Percentiles rank a stretch among this genome's conserved stretches.
Conservation (phyloP, 2,329 filamentous ascomycete genomes). For the Pyrenochaeta sp. region DNA sequence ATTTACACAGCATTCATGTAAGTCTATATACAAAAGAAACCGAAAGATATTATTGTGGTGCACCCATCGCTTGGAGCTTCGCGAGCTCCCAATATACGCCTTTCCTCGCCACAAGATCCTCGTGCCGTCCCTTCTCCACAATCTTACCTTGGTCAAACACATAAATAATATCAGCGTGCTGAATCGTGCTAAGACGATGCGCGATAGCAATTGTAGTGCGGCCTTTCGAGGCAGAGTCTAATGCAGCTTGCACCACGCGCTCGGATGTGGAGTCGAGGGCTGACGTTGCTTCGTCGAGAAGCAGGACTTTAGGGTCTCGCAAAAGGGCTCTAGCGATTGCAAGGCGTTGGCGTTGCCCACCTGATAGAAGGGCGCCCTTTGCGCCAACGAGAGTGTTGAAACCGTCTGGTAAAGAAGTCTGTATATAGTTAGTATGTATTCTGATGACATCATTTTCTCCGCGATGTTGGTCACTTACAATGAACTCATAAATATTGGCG, state of each 20-base stretch:
- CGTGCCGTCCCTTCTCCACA: slow-evolving; percentile 87
- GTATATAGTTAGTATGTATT: slow-evolving; percentile 2
- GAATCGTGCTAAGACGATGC: slow-evolving; percentile 89
- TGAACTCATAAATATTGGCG: slow-evolving; percentile 50
- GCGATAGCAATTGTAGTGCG: slow-evolving; percentile 95
- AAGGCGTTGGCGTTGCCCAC: slow-evolving; percentile 94
- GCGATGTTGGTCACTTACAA: slow-evolving; percentile 24
- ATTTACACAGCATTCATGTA: not conserved
- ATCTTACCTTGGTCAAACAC: slow-evolving; percentile 93
- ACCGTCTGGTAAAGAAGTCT: slow-evolving; percentile 64
- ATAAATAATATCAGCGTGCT: slow-evolving; percentile 93
- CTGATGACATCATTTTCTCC: not conserved
- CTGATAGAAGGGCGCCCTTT: slow-evolving; percentile 71
- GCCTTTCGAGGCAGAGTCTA: slow-evolving; percentile 83
- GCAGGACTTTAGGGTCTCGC: slow-evolving; percentile 85
- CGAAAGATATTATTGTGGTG: not conserved
- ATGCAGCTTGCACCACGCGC: slow-evolving; percentile 80
- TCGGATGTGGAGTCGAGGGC: slow-evolving; percentile 59
- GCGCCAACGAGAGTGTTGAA: slow-evolving; percentile 86
- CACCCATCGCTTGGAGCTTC: slow-evolving; percentile 43
- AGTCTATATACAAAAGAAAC: not conserved
- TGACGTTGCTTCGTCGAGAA: slow-evolving; percentile 51
- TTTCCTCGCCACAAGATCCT: slow-evolving; percentile 52
- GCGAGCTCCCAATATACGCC: slow-evolving; percentile 54
- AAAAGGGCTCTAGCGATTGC: slow-evolving; percentile 94